Percentiles rank a stretch among this genome's conserved stretches.
Evolutionary conservation across 2,329 filamentous ascomycete genomes (phyloP).

Genomic region (Monascus ruber): DNA sequence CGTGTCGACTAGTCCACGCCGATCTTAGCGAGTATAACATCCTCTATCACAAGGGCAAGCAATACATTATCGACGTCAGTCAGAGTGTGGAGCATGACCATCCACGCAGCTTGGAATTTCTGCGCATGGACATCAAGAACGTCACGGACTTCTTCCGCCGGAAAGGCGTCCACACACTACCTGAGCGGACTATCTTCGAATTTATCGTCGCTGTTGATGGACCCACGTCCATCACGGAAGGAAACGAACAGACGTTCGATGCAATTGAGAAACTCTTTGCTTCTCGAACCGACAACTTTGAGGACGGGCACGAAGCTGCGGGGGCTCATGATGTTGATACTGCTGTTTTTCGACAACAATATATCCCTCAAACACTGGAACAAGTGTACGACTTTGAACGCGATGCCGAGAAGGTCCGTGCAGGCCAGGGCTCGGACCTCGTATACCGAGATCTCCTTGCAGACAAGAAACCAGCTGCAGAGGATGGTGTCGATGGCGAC

Average conservation of each 20-base stretch:
- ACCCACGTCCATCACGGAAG: conserved; percentile 15
- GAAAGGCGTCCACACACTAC: conserved; percentile 69
- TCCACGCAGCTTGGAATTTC: conserved; percentile 79
- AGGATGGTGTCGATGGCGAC: conserved; percentile 25
- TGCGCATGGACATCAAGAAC: conserved; percentile 98
- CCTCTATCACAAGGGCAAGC: conserved; percentile 67
- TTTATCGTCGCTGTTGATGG: conserved; percentile 62
- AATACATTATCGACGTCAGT: conserved; percentile 95
- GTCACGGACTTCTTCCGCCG: conserved; percentile 83
- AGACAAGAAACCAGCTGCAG: conserved; percentile 36
- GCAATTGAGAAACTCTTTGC: conserved; percentile 58
- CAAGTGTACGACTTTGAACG: conserved; percentile 95
- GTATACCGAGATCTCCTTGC: conserved; percentile 80
- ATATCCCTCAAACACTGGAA: conserved; percentile 89
- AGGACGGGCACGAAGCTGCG: conserved; percentile 39
- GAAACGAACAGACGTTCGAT: conserved; percentile 46
- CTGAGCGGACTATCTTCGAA: conserved; percentile 69
- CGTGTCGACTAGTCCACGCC: conserved; percentile 83
- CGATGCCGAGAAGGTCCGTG: conserved; percentile 65
- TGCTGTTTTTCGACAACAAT: conserved; percentile 89
- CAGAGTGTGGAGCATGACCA: conserved; percentile 97
- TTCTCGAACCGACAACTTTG: conserved; percentile 37
- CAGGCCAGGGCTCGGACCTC: conserved; percentile 63
- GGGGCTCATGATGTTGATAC: conserved; percentile 56
- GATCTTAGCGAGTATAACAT: conserved; percentile 98